Conservation (phyloP, 2,329 filamentous ascomycete species). For the Cladorrhinum sp. region DNA sequence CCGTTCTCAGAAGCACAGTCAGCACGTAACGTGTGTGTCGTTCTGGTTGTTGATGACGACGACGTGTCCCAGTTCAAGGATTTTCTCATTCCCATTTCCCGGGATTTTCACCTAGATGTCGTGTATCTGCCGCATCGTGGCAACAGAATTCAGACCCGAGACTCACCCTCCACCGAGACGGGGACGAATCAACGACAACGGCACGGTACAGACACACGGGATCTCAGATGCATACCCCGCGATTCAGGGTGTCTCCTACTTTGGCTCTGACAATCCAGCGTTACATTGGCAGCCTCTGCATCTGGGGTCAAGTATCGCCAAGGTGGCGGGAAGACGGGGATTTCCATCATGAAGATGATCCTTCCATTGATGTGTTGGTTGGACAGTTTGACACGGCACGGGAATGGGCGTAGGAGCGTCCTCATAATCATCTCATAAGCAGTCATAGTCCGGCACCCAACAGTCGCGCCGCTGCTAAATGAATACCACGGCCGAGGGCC, state of each 20-base stretch:
- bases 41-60: not conserved
- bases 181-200: not conserved
- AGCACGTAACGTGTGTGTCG: not conserved
- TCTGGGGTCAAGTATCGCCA: constrained; percentile 18
- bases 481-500: constrained; percentile 12
- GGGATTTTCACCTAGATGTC: not conserved
- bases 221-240: constrained; percentile 22
- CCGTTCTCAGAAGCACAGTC: not conserved
- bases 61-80: not conserved
- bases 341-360: constrained; percentile 9
- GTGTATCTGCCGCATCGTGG: constrained; percentile 4
- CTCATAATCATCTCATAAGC: constrained; percentile 30
- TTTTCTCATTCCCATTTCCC: not conserved
- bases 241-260: constrained; percentile 20
- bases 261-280: constrained; percentile 20
- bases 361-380: constrained; percentile 3
- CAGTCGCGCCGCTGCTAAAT: constrained; percentile 11
- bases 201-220: not conserved
- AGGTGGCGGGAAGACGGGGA: constrained; percentile 13
- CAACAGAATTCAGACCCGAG: not conserved
- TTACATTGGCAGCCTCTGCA: constrained; percentile 17
- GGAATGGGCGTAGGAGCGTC: constrained; percentile 17
- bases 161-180: not conserved
- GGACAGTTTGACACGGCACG: constrained; percentile 23
- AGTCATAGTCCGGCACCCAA: constrained; percentile 9